Evolutionary conservation across 2,329 filamentous ascomycete genomes (phyloP), one percentile per base, ranked within the genome.

Genomic region (Fusarium fujikuroi): DNA sequence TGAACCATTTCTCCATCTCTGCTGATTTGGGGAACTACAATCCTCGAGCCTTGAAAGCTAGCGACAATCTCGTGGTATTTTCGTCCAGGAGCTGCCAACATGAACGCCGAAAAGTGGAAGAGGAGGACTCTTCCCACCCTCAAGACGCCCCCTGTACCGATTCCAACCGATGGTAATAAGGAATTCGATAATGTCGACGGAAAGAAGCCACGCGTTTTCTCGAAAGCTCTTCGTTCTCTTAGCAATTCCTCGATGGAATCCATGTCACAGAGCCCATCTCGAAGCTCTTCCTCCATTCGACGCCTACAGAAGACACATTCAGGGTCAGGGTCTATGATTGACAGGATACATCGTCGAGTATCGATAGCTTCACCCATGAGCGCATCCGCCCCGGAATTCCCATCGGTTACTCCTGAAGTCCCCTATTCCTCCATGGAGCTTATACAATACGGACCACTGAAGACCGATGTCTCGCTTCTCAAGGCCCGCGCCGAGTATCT

Each of bases 401-500:
- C 80, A 9, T 73, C 67, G 19, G 74, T 76, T 34, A 73, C 79
- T 9, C 52, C 78, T 15, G 81, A 84, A 28, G 75, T 77, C 21
- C 77, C 80, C 7, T 81, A 83, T 49, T 72, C 78, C 4, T 73
- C 78, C 18, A 84, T 84, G 81, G 82, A 83, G 42, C 74, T 87
- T 23, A 70, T 86, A 44, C 84, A 84, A 52, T 83, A 83, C 56
- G 86, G 86, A 5, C 79, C 84, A 21, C 80, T 90, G 40, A 88
- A 88, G 75, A 79, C 84, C 2, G 86, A 89, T 63, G 79, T 85
- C 9, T 85, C 85, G 25, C 79, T 87, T 6, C 80, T 87, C 69
- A 88, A 87, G 66, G 80, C 84, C 4, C 85, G 85, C 40, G 81
- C 84, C 56, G 85, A 86, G 62, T 88, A 87, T 67, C 76, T 90